Evolutionary conservation across 495 filamentous ascomycete species (phyloP), one percentile per base, ranked within the genome.

Genomic region (Antarctomyces pellizariae): DNA sequence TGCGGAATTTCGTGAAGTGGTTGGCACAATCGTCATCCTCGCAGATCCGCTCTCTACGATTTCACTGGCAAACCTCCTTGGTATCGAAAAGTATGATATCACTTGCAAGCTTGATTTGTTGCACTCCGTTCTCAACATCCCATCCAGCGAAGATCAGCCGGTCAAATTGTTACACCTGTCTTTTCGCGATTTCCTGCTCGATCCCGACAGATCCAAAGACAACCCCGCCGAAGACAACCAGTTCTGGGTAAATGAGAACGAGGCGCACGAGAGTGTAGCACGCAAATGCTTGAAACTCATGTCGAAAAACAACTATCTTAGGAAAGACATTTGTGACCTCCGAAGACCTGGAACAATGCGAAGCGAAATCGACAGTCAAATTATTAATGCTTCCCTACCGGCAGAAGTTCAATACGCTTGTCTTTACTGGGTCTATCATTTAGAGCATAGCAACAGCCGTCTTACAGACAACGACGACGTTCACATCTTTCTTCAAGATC

Each of bases 371-470:
- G 25, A 42, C 28, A 2, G 4, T 15, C 11, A 30, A 7, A 24
- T 5, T n/a, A 41, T 52, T 24, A 11, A 20, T 5, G 8, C 44
- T 0, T 27, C 28, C 30, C 26, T 60, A 11, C 35, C 42, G 26
- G 3, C 38, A 14, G 42, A 46, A 8, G 28, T 45, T 16, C 29
- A 31, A 35, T 38, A 41, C 19, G 19, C 19, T 18, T 62, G 54
- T 40, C 43, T 37, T 9, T 56, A 54, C 32, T 66, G 50, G 60
- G 42, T 53, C 23, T 21, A 50, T 29, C 55, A 68, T 43, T 14
- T 58, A 15, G 20, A 47, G 26, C 18, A 49, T 29, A 48, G 45
- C 27, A 30, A 41, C 13, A 7, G 26, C 12, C 4, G 7, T 9
- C 13, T 50, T 16, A 13, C 26, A 23, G 35, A 52, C 25, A 23